Percentiles rank a stretch among this genome's conserved stretches.
Evolutionary conservation across 73 alveolate genomes (phyloP).

Genomic region (Tetrahymena thermophila): DNA sequence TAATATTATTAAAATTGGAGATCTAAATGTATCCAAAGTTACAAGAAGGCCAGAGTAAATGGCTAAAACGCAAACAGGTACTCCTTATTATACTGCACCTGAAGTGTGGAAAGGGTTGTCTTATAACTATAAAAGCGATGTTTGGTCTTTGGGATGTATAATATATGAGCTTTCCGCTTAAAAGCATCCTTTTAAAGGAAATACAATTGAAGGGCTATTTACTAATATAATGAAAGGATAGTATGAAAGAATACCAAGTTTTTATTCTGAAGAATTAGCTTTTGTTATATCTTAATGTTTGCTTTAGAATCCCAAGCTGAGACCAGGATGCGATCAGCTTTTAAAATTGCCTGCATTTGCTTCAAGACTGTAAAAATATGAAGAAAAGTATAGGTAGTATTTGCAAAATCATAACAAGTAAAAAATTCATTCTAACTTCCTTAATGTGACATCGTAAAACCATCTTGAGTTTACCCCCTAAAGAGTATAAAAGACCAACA

Average conservation of each 20-base stretch:
- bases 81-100: slow-evolving; percentile 93
- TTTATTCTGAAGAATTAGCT: background rate
- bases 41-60: slow-evolving; percentile 36
- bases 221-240: background rate
- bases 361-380: background rate
- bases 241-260: background rate
- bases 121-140: slow-evolving; percentile 86
- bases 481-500: background rate
- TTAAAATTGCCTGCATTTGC: background rate
- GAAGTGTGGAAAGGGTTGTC: slow-evolving; percentile 87
- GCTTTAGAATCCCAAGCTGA: background rate
- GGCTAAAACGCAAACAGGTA: slow-evolving; percentile 63
- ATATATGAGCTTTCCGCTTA: slow-evolving; percentile 84
- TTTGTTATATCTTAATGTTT: background rate
- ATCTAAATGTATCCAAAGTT: slow-evolving; percentile 86
- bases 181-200: slow-evolving; percentile 86
- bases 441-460: background rate
- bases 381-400: background rate
- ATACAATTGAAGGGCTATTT: background rate
- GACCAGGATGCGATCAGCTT: background rate
- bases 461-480: background rate
- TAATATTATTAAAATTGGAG: slow-evolving; percentile 79
- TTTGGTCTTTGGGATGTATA: slow-evolving; percentile 92
- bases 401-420: background rate
- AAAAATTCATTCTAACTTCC: background rate